phyloP scores from a whole-genome alignment of 139 green algal genomes.

The Dunaliella sp. region DNA sequence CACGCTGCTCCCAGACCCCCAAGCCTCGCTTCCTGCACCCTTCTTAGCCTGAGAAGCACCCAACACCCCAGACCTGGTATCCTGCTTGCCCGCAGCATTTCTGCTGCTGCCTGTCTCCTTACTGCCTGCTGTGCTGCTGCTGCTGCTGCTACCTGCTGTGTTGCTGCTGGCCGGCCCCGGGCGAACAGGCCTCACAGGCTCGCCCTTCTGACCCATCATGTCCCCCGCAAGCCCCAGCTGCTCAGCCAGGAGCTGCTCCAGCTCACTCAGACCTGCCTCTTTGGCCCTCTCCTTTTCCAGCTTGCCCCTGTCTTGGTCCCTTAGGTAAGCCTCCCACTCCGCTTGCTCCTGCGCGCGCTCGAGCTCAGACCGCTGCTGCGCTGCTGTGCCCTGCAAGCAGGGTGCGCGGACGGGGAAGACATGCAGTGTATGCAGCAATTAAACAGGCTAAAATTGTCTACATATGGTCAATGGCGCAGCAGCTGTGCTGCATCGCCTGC shows the following conservation, averaged over 20 bases:
- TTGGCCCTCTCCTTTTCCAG: neutral
- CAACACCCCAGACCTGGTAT: neutral
- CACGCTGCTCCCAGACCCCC: neutral
- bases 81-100: too few species aligned
- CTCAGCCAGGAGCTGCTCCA: neutral
- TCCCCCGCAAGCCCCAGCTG: neutral
- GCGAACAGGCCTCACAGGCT: neutral
- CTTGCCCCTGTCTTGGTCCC: too few species aligned
- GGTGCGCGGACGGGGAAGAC: too few species aligned
- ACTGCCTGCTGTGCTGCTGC: neutral
- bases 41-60: neutral
- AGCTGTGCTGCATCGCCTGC: too few species aligned
- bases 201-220: neutral
- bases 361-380: too few species aligned
- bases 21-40: neutral
- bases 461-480: too few species aligned
- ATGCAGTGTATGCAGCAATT: too few species aligned
- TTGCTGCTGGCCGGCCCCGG: neutral
- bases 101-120: too few species aligned
- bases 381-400: too few species aligned
- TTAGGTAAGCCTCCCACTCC: too few species aligned
- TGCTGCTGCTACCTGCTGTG: neutral
- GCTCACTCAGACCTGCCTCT: neutral
- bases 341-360: too few species aligned
- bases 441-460: too few species aligned